These are phyloP conservation scores for Batrachochytrium dendrobatidis DNA, from an alignment of 371 early-diverging fungal genomes.

Conservation along the genomic window DNA sequence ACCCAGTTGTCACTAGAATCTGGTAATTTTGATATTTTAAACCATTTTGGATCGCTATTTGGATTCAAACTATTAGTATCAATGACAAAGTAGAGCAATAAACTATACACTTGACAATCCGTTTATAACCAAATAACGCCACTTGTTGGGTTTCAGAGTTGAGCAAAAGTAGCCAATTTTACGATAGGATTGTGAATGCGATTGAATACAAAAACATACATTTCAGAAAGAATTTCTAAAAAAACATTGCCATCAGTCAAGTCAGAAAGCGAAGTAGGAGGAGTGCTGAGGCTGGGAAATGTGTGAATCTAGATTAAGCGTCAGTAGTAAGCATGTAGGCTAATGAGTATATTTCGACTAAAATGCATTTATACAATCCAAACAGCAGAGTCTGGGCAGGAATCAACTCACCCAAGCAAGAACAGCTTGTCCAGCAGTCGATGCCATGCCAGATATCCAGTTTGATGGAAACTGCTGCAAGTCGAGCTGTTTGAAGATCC, in stretches of 20 bases:
- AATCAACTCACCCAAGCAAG: slow-evolving; percentile 1
- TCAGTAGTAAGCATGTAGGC: neutral
- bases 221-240: slow-evolving; percentile 71
- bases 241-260: slow-evolving; percentile 72
- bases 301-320: slow-evolving; percentile 53
- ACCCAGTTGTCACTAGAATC: slow-evolving; percentile 91
- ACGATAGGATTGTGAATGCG: neutral
- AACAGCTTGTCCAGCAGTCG: neutral
- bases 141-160: neutral
- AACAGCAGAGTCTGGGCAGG: neutral
- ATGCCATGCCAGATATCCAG: no score
- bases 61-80: neutral
- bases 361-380: neutral
- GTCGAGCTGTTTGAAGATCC: no score
- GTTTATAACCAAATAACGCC: neutral
- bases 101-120: slow-evolving; percentile 2
- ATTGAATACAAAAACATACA: slow-evolving; percentile 55
- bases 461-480: no score
- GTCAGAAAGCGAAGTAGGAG: slow-evolving; percentile 55
- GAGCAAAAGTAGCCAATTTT: neutral
- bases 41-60: slow-evolving; percentile 74
- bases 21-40: slow-evolving; percentile 64
- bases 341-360: neutral
- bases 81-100: neutral
- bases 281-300: slow-evolving; percentile 57